A percentile compares a stretch with the other conserved stretches of the same genome.
Evolutionary conservation across 805 yeast genomes (phyloP).

Genomic region (Wickerhamomyces alni): DNA sequence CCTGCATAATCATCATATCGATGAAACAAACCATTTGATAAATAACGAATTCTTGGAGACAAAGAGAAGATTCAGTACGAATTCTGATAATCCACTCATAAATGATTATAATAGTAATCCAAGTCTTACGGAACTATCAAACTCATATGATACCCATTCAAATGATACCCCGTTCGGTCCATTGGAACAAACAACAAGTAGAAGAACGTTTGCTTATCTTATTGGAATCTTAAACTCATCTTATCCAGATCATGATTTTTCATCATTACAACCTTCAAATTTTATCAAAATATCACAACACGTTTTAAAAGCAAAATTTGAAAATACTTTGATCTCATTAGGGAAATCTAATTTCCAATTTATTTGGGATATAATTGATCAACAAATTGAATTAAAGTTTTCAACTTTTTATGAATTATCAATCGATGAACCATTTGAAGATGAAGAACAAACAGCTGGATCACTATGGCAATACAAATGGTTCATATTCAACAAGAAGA

Average conservation of each 20-base stretch:
- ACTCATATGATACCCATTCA: slow-evolving; percentile 18
- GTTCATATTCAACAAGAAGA: slow-evolving; percentile 86
- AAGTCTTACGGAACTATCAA: background rate
- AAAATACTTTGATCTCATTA: slow-evolving; percentile 66
- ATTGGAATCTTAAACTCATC: slow-evolving; percentile 88
- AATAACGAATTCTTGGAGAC: slow-evolving; percentile 32
- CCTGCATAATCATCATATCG: background rate
- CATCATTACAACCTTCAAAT: slow-evolving; percentile 75
- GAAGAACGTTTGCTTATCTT: slow-evolving; percentile 85
- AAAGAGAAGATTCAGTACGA: slow-evolving; percentile 31
- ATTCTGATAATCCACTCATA: too few relatives aligned
- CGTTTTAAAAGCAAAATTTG: slow-evolving; percentile 60
- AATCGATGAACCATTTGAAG: slow-evolving; percentile 37
- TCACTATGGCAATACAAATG: slow-evolving; percentile 58
- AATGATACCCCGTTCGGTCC: slow-evolving; percentile 80
- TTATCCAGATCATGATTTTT: slow-evolving; percentile 94
- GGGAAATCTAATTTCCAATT: slow-evolving; percentile 50
- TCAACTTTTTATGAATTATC: slow-evolving; percentile 62
- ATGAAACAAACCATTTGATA: background rate
- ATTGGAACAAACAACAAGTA: slow-evolving; percentile 72
- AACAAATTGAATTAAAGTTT: slow-evolving; percentile 59
- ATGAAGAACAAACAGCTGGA: slow-evolving; percentile 27
- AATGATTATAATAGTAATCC: background rate
- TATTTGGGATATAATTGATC: slow-evolving; percentile 86
- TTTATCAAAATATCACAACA: slow-evolving; percentile 46